phyloP scores from a whole-genome alignment of 2,329 filamentous ascomycete species.

The Alternaria conjuncta region DNA sequence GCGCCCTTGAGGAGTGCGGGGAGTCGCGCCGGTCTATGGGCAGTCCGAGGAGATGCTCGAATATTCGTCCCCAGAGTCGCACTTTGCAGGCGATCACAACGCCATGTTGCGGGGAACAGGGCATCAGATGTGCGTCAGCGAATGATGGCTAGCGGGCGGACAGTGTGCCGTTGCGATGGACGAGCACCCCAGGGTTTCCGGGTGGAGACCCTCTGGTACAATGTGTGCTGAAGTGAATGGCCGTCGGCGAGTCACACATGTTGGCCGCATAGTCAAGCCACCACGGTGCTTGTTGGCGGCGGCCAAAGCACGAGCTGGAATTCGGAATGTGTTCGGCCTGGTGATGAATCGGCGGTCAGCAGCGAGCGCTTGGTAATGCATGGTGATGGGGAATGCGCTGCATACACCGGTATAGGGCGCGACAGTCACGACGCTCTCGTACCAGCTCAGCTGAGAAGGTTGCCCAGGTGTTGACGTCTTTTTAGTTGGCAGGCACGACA shows the following conservation, averaged over 20 bases:
- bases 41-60: slow-evolving; percentile 43
- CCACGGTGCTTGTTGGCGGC: slow-evolving; percentile 9
- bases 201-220: slow-evolving; percentile 24
- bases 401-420: slow-evolving; percentile 1
- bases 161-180: slow-evolving; percentile 20
- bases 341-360: slow-evolving; percentile 8
- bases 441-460: slow-evolving; percentile 1
- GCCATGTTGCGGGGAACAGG: slow-evolving; percentile 38
- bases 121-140: slow-evolving; percentile 18
- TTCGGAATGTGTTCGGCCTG: background rate
- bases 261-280: slow-evolving; percentile 15
- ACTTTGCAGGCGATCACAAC: slow-evolving; percentile 20
- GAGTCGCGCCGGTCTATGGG: slow-evolving; percentile 5
- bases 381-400: background rate
- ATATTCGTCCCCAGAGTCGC: slow-evolving; percentile 20
- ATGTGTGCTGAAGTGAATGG: slow-evolving; percentile 19
- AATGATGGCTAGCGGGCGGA: slow-evolving; percentile 21
- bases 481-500: slow-evolving; percentile 10
- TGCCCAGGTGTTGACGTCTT: slow-evolving; percentile 13
- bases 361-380: slow-evolving; percentile 1
- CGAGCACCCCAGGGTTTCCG: slow-evolving; percentile 26
- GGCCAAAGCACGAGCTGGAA: background rate
- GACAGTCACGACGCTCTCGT: background rate
- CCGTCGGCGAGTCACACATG: slow-evolving; percentile 25
- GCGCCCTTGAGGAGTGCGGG: slow-evolving; percentile 14